Conservation (phyloP, 2,329 filamentous ascomycete species). For the Exophiala sp. region DNA sequence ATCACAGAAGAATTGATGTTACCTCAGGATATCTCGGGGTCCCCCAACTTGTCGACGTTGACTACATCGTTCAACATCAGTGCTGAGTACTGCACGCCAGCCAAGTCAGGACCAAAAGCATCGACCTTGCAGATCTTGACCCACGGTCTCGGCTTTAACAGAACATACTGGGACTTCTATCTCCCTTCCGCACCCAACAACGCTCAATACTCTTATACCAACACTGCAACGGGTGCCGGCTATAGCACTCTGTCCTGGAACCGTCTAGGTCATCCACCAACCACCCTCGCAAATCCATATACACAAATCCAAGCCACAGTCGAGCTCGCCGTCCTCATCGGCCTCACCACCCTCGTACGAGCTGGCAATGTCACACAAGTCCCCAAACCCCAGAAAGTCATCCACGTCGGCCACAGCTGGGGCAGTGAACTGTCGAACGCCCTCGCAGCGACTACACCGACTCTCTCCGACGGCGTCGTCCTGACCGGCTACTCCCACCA, state of each 20-base stretch:
- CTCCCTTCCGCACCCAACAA: slow-evolving; percentile 14
- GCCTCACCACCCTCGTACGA: slow-evolving; percentile 32
- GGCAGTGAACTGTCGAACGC: slow-evolving; percentile 35
- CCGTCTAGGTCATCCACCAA: slow-evolving; percentile 38
- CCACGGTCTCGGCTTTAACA: slow-evolving; percentile 22
- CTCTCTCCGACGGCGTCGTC: slow-evolving; percentile 37
- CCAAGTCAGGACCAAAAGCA: slow-evolving; percentile 8
- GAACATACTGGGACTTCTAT: slow-evolving; percentile 26
- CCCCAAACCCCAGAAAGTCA: slow-evolving; percentile 34
- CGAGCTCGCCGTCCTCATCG: slow-evolving; percentile 38
- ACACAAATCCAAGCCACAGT: slow-evolving; percentile 38
- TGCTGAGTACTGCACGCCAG: slow-evolving; percentile 34
- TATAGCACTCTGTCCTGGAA: slow-evolving; percentile 43
- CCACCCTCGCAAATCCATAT: slow-evolving; percentile 39
- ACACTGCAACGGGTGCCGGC: slow-evolving; percentile 28
- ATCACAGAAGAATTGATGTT: slow-evolving; percentile 63
- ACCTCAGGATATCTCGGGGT: slow-evolving; percentile 65
- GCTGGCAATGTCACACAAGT: slow-evolving; percentile 24
- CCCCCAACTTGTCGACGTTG: slow-evolving; percentile 77
- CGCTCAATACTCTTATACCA: slow-evolving; percentile 20
- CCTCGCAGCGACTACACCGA: slow-evolving; percentile 33
- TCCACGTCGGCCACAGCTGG: slow-evolving; percentile 39
- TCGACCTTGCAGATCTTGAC: slow-evolving; percentile 21
- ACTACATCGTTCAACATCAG: slow-evolving; percentile 73
- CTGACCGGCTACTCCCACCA: slow-evolving; percentile 46